phyloP scores from a whole-genome alignment of 345 rosid genomes.

The Chamaenerion angustifolium region DNA sequence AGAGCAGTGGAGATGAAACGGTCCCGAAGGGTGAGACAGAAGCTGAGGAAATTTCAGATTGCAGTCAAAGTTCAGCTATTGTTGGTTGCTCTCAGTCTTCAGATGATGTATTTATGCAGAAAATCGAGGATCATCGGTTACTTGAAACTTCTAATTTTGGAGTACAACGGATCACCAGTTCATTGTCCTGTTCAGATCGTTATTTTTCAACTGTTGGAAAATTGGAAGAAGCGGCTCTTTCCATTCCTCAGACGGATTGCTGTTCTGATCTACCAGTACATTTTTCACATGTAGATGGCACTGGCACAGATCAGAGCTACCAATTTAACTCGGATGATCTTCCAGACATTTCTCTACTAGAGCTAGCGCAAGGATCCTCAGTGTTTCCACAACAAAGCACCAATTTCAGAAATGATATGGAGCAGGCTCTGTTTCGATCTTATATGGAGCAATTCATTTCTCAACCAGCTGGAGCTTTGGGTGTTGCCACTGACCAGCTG shows the following conservation, averaged over 20 bases:
- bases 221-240: constrained; percentile 31
- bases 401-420: constrained; percentile 26
- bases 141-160: constrained; percentile 29
- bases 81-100: constrained; percentile 55
- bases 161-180: constrained; percentile 43
- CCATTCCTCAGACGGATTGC: constrained; percentile 42
- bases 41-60: constrained; percentile 75
- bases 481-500: constrained; percentile 20
- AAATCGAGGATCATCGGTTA: constrained; percentile 31
- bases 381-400: constrained; percentile 29
- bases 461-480: constrained; percentile 29
- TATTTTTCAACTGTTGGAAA: constrained; percentile 16
- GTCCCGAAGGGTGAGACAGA: constrained; percentile 34
- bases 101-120: constrained; percentile 24
- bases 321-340: constrained; percentile 32
- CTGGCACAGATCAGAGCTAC: constrained; percentile 26
- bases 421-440: constrained; percentile 29
- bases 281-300: constrained; percentile 23
- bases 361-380: constrained; percentile 33
- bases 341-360: constrained; percentile 33
- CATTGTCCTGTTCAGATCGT: constrained; percentile 9
- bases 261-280: constrained; percentile 34
- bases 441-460: constrained; percentile 27
- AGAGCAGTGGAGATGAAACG: constrained; percentile 59
- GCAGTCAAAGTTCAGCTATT: constrained; percentile 64